Base-by-base conservation (phyloP, 1,284 basidiomycete species). In the Leccinum angustisporum region DNA sequence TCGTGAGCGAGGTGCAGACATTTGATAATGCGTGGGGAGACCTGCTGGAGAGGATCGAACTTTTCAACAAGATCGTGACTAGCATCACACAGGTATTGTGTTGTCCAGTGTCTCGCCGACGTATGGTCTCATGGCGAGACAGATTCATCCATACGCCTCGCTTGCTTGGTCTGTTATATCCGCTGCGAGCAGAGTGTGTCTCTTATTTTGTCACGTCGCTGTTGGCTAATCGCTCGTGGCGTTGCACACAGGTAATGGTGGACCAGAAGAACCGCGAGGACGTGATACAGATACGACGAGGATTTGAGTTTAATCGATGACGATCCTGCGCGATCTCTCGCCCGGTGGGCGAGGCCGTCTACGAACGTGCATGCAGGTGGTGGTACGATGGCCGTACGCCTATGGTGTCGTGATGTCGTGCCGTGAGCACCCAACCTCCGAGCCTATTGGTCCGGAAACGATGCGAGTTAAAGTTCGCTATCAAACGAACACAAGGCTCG, bases 301-400 rank as follows among this genome's bases (percentile, higher is more conserved):
- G 25, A 14, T 54, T 55, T 48, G 10, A 56, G 67, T 68, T 68
- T 57, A 34, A 70, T 70, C 60, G 52, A 68, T 66, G 52, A 38
- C 43, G 11, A 18, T 18, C 9, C 40, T n/a, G 10, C 10, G 40
- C n/a, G n/a, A 18, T 43, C 40, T 43, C 40, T 43, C 10, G 40
- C 40, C 40, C 40, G n/a, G n/a, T 10, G 14, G 10, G 40, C 40
- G 16, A 43, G 21, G 5, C 43, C 43, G 43, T n/a, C 43, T 21
- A 48, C 18, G 11, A 48, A 48, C 43, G 43, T 48, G 43, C 43
- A 21, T 48, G 43, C 43, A 21, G 43, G 11, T 48, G 18, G 43
- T 21, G 43, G 18, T 21, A 21, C 18, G 18, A 46, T 46, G 10
- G 18, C 25, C 10, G 21, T 25, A 18, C 5, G 38, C 38, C 36